Evolutionary conservation across 2,329 filamentous ascomycete species (phyloP).

Genomic region (Fusarium sp.): DNA sequence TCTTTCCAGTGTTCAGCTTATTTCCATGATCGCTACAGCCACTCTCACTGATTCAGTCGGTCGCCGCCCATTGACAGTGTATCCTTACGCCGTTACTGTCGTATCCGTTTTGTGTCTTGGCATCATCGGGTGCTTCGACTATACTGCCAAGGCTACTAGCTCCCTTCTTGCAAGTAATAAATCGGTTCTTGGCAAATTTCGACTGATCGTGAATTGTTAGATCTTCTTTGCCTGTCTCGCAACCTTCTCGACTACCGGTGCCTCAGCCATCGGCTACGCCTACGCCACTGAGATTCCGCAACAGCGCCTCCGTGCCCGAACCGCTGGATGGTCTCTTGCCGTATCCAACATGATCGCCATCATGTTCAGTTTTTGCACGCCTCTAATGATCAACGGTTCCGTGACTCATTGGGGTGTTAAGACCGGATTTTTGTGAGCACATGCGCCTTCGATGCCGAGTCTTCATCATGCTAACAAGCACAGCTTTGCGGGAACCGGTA

Average conservation of each 20-base stretch:
- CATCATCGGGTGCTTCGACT: constrained; percentile 31
- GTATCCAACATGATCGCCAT: constrained; percentile 54
- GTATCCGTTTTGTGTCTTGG: constrained; percentile 22
- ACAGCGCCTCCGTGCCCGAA: constrained; percentile 19
- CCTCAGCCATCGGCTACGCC: constrained; percentile 26
- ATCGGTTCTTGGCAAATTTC: accelerated
- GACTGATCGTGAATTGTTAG: neutral
- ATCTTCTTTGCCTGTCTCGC: constrained; percentile 31
- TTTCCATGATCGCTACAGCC: constrained; percentile 24
- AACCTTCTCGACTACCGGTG: constrained; percentile 26
- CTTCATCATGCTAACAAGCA: neutral
- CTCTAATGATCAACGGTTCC: constrained; percentile 56
- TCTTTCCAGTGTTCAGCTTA: constrained; percentile 17
- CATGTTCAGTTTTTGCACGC: constrained; percentile 59
- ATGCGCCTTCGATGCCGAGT: constrained; percentile 31
- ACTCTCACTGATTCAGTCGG: constrained; percentile 23
- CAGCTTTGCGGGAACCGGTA: constrained; percentile 51
- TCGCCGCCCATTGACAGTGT: constrained; percentile 20
- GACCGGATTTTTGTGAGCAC: constrained; percentile 56
- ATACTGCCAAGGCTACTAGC: constrained; percentile 25
- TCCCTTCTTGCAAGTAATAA: constrained; percentile 12
- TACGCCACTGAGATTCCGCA: constrained; percentile 25
- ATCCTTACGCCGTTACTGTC: constrained; percentile 23
- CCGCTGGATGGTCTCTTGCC: constrained; percentile 44
- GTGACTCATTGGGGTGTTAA: constrained; percentile 55